A percentile compares a stretch with the other conserved stretches of the same genome.
phyloP scores from a whole-genome alignment of 306 rosid genomes.

The Pachyrhizus erosus region DNA sequence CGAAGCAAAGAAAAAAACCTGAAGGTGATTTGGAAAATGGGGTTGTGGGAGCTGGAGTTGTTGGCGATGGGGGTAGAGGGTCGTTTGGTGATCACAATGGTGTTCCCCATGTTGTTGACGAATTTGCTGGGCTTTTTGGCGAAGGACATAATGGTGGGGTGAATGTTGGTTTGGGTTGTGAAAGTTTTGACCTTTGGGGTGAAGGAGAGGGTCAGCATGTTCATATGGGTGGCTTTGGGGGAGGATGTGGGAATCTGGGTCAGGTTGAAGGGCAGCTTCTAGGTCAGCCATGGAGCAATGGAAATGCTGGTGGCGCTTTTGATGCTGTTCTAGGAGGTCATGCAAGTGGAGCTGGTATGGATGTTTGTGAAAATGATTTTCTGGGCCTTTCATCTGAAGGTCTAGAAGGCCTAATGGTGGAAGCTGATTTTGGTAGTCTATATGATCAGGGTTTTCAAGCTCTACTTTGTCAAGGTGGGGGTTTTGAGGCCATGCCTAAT shows the following conservation, averaged over 20 bases:
- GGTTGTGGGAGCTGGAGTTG: constrained; percentile 13
- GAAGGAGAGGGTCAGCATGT: constrained; percentile 36
- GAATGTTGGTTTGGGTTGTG: constrained; percentile 29
- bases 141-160: constrained; percentile 36
- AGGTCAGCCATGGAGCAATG: constrained; percentile 43
- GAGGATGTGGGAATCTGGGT: constrained; percentile 21
- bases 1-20: neutral
- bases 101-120: constrained; percentile 28
- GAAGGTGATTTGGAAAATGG: constrained; percentile 41
- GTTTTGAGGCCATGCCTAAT: neutral
- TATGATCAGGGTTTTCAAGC: constrained; percentile 37
- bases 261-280: constrained; percentile 38
- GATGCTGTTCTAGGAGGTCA: constrained; percentile 15
- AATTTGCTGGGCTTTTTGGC: constrained; percentile 41
- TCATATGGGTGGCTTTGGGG: constrained; percentile 29
- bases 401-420: constrained; percentile 29
- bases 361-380: constrained; percentile 35
- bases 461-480: constrained; percentile 36
- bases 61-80: constrained; percentile 10
- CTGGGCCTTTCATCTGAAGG: constrained; percentile 33
- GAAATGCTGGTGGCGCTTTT: constrained; percentile 28
- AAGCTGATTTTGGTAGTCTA: constrained; percentile 25
- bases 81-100: constrained; percentile 8
- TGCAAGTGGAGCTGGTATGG: neutral
- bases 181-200: constrained; percentile 39